A percentile compares a stretch with the other conserved stretches of the same genome.
Evolutionary conservation across 352 stramenopile species (phyloP).

Genomic region (Salisapilia sapeloensis): DNA sequence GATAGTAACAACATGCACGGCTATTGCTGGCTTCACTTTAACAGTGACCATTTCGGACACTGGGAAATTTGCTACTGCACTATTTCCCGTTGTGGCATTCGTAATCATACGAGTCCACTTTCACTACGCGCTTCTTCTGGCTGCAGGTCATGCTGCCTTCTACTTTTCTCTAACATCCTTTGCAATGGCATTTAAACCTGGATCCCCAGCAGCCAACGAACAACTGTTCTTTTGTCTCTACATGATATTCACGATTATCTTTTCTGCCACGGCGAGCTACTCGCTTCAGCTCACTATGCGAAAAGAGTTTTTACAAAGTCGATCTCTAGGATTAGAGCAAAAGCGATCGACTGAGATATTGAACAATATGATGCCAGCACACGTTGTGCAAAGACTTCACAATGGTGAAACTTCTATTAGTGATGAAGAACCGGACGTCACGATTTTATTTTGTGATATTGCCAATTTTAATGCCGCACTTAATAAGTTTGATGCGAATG

Average conservation of each 20-base stretch:
- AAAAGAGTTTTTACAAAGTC: constrained; percentile 7
- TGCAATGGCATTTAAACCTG: too few species aligned
- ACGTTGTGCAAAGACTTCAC: constrained; percentile 56
- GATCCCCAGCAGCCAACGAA: too few species aligned
- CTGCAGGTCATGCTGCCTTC: constrained; percentile 4
- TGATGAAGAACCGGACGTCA: constrained; percentile 57
- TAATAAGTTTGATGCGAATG: constrained; percentile 50
- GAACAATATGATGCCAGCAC: constrained; percentile 72
- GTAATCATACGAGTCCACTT: constrained; percentile 6
- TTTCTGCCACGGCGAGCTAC: constrained; percentile 4
- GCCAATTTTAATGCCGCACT: constrained; percentile 80
- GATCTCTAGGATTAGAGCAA: constrained; percentile 38
- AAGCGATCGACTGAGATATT: constrained; percentile 58
- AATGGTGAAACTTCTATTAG: constrained; percentile 67
- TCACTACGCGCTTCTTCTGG: constrained; percentile 3
- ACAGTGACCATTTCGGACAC: constrained; percentile 6
- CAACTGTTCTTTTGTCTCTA: constrained; percentile 1
- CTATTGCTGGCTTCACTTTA: constrained; percentile 5
- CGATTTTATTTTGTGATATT: constrained; percentile 64
- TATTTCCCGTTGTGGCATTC: constrained; percentile 7
- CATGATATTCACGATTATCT: constrained; percentile 3
- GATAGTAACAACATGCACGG: too few species aligned
- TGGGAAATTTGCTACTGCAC: constrained; percentile 5
- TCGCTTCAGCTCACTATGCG: constrained; percentile 7
- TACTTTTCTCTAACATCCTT: constrained; percentile 5